Percentiles rank a stretch among this genome's conserved stretches.
phyloP scores from a whole-genome alignment of 495 filamentous ascomycete species.

The Trichoderma orchidacearum region DNA sequence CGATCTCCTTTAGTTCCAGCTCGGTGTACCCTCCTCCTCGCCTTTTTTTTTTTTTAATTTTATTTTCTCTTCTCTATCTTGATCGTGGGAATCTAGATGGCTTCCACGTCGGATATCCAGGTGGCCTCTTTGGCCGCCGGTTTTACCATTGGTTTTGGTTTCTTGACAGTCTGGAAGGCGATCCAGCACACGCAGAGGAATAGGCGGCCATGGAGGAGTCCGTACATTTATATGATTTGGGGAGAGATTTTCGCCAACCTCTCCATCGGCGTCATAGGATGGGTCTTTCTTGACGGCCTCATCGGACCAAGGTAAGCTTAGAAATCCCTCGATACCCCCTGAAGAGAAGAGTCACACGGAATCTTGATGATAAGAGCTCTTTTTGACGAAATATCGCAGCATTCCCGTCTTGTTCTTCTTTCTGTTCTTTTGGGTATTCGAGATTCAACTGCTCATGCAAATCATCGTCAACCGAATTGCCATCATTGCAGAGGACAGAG shows the following conservation, averaged over 20 bases:
- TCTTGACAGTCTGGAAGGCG: slow-evolving; percentile 25
- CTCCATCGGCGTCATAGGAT: slow-evolving; percentile 20
- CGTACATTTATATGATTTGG: slow-evolving; percentile 29
- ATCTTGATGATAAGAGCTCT: neutral
- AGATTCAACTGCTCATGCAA: slow-evolving; percentile 28
- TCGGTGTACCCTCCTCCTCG: too few species aligned
- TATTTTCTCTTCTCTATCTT: neutral
- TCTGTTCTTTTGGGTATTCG: slow-evolving; percentile 21
- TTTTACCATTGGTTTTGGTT: slow-evolving; percentile 27
- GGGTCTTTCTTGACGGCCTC: slow-evolving; percentile 20
- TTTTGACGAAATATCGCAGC: neutral
- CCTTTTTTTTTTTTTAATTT: neutral
- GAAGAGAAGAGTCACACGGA: neutral
- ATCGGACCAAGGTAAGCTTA: slow-evolving; percentile 16
- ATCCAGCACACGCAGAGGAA: slow-evolving; percentile 17
- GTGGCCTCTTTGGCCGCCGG: slow-evolving; percentile 23
- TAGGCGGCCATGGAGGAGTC: slow-evolving; percentile 12
- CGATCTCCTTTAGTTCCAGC: neutral
- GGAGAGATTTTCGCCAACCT: slow-evolving; percentile 25
- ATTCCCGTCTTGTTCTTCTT: slow-evolving; percentile 13
- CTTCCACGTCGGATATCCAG: slow-evolving; percentile 2
- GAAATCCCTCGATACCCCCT: neutral
- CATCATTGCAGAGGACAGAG: slow-evolving; percentile 19
- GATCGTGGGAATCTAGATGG: neutral
- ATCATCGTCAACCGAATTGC: slow-evolving; percentile 37